A percentile compares a stretch with the other conserved stretches of the same genome.
Conservation (phyloP, 1,284 basidiomycete genomes). For the Testicularia cyperi region DNA sequence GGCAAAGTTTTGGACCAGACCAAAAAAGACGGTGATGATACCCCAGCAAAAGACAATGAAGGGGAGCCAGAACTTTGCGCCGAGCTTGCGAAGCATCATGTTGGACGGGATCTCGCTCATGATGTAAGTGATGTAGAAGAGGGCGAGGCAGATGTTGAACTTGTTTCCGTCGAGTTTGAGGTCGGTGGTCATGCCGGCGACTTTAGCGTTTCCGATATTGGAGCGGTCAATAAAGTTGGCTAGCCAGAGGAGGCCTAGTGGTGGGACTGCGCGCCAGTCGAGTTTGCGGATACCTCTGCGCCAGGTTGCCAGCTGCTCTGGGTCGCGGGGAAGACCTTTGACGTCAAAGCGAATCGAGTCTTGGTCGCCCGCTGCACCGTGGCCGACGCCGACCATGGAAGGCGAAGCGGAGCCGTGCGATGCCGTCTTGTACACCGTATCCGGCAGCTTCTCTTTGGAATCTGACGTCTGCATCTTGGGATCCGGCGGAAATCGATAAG, state of each 20-base stretch:
- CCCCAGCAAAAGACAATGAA: conserved; percentile 68
- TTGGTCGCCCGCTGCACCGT: neutral
- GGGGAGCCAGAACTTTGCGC: conserved; percentile 62
- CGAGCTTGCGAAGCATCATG: conserved; percentile 53
- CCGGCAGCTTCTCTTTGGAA: conserved; percentile 8
- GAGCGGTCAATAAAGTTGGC: conserved; percentile 39
- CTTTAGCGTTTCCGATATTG: conserved; percentile 47
- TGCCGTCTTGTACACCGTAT: conserved; percentile 7
- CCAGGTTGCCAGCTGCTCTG: conserved; percentile 10
- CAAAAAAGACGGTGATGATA: conserved; percentile 67
- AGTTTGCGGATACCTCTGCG: conserved; percentile 33
- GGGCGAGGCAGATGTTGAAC: conserved; percentile 28
- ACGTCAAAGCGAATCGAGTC: conserved; percentile 4
- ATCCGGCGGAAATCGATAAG: too few relatives aligned
- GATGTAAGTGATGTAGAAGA: conserved; percentile 47
- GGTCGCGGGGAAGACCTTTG: conserved; percentile 6
- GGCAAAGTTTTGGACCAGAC: conserved; percentile 65
- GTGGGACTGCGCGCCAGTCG: conserved; percentile 40
- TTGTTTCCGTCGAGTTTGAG: conserved; percentile 33
- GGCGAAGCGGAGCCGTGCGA: neutral
- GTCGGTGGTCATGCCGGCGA: conserved; percentile 33
- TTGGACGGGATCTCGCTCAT: conserved; percentile 55
- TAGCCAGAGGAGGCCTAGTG: conserved; percentile 32
- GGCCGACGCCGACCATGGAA: neutral
- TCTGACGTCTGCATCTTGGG: conserved; percentile 6